Evolutionary conservation across 768 basidiomycete genomes (phyloP).

Genomic region (Pisolithus orientalis): DNA sequence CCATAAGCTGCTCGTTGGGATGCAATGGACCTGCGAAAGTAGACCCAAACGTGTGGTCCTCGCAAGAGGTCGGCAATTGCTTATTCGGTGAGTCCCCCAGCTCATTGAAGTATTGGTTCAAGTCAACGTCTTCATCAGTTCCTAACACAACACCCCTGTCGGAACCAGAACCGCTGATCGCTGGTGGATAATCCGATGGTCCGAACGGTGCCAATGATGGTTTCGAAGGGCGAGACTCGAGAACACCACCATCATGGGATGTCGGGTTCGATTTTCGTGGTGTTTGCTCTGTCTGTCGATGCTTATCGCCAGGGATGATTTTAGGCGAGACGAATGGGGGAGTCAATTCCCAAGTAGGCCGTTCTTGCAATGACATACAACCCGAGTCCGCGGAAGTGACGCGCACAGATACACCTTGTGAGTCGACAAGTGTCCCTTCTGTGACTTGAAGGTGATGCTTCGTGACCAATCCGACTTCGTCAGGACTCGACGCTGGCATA

Average conservation of each 20-base stretch:
- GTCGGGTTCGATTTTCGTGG: neutral
- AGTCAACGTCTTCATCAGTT: conserved; percentile 17
- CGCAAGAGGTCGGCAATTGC: neutral
- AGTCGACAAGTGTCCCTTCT: conserved; percentile 2
- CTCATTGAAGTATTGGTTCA: conserved; percentile 23
- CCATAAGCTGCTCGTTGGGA: conserved; percentile 2
- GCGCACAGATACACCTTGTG: neutral
- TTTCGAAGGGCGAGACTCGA: neutral
- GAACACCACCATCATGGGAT: neutral
- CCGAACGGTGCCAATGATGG: neutral
- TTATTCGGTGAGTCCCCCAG: conserved; percentile 18
- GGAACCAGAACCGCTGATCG: too few species aligned
- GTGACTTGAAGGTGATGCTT: neutral
- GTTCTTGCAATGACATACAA: conserved; percentile 5
- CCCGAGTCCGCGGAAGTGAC: conserved; percentile 5
- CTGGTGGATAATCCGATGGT: neutral
- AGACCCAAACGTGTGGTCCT: neutral
- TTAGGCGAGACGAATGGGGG: neutral
- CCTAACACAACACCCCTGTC: neutral
- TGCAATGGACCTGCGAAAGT: conserved; percentile 2
- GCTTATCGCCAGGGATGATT: neutral
- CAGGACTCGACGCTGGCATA: conserved; percentile 8
- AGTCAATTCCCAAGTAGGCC: conserved; percentile 13
- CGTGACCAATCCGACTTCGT: conserved; percentile 4
- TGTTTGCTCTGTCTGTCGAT: neutral